These are phyloP conservation scores for Suaeda aralocaspica DNA, from an alignment of 148 eudicot species.

Conservation along the genomic window DNA sequence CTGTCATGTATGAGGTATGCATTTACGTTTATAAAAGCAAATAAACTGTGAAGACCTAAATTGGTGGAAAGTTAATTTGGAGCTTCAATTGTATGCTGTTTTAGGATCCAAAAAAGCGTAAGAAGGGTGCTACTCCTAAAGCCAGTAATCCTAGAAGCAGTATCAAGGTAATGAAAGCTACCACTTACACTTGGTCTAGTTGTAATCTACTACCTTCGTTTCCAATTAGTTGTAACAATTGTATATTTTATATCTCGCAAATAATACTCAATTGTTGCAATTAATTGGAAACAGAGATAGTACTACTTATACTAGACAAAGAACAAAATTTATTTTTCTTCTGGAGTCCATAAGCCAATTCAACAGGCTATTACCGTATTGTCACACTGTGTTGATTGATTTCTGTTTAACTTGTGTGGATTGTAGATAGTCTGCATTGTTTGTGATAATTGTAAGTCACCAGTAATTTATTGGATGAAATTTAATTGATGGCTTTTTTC, in stretches of 20 bases:
- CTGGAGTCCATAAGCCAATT: not conserved
- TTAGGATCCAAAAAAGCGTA: slow-evolving; percentile 74
- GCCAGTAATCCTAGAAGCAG: slow-evolving; percentile 49
- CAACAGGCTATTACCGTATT: not conserved
- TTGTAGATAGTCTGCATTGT: no score
- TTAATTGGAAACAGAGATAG: no score
- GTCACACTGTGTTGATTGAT: not conserved
- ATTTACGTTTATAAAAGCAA: slow-evolving; percentile 11
- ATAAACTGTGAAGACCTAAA: not conserved
- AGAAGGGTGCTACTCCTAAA: slow-evolving; percentile 62
- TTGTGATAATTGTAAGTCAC: not conserved
- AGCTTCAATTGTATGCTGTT: slow-evolving; percentile 13
- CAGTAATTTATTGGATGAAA: not conserved
- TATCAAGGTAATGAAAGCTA: slow-evolving; percentile 43
- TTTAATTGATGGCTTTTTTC: not conserved
- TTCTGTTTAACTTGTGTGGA: not conserved
- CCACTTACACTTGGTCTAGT: not conserved
- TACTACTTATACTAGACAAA: not conserved
- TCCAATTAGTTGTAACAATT: no score
- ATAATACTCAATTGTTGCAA: no score
- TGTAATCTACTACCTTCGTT: slow-evolving; percentile 1
- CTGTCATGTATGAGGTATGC: slow-evolving; percentile 85
- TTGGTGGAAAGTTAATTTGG: slow-evolving; percentile 3
- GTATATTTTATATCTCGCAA: no score
- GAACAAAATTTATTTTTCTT: not conserved